Evolutionary conservation across 352 stramenopile genomes (phyloP).

Genomic region (Phytophthora brassicae): DNA sequence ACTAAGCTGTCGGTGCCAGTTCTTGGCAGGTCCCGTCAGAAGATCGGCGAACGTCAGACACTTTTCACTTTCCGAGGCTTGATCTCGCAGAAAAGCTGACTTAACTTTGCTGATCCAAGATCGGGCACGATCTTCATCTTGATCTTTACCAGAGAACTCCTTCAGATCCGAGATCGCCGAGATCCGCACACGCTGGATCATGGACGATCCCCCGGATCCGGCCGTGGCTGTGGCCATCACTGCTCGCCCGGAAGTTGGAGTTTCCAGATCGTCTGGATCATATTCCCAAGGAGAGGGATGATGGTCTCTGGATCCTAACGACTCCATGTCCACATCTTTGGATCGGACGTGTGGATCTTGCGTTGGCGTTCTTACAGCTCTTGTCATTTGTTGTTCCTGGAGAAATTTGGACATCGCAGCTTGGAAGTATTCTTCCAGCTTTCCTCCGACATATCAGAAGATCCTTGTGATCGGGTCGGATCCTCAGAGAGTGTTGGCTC

Average conservation of each 20-base stretch:
- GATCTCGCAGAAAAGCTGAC: background rate
- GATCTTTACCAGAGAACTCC: background rate
- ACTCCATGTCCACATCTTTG: slow-evolving; percentile 6
- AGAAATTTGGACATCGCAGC: too few species aligned
- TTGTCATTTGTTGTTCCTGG: too few species aligned
- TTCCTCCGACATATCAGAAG: too few species aligned
- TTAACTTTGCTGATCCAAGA: background rate
- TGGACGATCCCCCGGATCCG: too few species aligned
- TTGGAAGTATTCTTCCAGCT: too few species aligned
- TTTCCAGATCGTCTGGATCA: background rate
- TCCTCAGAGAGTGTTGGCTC: too few species aligned
- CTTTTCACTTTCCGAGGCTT: background rate
- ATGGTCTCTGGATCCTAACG: background rate
- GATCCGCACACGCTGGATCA: background rate
- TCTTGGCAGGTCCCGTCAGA: background rate
- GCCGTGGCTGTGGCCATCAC: too few species aligned
- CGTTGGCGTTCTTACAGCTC: too few species aligned
- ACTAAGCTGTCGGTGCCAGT: background rate
- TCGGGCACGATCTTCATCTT: background rate
- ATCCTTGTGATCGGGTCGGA: too few species aligned
- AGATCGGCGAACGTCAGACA: background rate
- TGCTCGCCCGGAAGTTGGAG: too few species aligned
- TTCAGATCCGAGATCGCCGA: background rate
- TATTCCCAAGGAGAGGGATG: background rate
- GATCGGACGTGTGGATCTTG: too few species aligned